Conservation (phyloP, 1,284 basidiomycete species). For the Athelia psychrophila region DNA sequence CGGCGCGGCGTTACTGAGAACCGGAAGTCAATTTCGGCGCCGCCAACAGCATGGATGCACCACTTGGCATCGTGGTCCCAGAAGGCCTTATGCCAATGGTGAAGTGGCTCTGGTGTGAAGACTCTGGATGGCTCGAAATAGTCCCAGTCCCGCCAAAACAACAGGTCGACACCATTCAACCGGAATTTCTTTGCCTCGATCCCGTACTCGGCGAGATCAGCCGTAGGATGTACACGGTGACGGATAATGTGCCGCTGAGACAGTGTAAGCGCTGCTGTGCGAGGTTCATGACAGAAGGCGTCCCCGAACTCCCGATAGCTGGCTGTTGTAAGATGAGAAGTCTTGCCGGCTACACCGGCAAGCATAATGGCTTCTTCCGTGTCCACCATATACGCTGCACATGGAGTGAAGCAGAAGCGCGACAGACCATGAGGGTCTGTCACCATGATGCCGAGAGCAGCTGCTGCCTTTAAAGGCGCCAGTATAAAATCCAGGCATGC, state of each 20-base stretch:
- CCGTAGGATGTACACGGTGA: slow-evolving; percentile 26
- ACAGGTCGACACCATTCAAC: too few species aligned
- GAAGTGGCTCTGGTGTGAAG: too few species aligned
- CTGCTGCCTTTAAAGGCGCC: slow-evolving; percentile 25
- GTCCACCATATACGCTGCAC: slow-evolving; percentile 17
- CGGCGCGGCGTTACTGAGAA: too few species aligned
- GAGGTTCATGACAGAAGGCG: slow-evolving; percentile 15
- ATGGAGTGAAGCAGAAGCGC: slow-evolving; percentile 7
- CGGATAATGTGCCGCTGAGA: slow-evolving; percentile 23
- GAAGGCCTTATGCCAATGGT: too few species aligned
- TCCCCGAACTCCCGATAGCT: neutral
- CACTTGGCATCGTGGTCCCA: too few species aligned
- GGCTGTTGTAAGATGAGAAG: slow-evolving; percentile 4
- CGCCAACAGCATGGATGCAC: too few species aligned
- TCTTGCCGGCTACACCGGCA: neutral
- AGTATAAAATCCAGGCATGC: slow-evolving; percentile 26
- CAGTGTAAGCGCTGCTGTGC: slow-evolving; percentile 19
- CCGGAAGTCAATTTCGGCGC: too few species aligned
- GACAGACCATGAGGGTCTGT: slow-evolving; percentile 19
- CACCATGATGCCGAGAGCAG: slow-evolving; percentile 20
- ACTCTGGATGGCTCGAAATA: too few species aligned
- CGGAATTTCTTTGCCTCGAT: too few species aligned
- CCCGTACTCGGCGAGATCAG: too few species aligned
- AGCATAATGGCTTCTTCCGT: slow-evolving; percentile 3
- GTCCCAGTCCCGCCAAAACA: too few species aligned